Percentiles rank a stretch among this genome's conserved stretches.
Conservation (phyloP, 345 rosid species). For the Eucalyptus tenuipes region DNA sequence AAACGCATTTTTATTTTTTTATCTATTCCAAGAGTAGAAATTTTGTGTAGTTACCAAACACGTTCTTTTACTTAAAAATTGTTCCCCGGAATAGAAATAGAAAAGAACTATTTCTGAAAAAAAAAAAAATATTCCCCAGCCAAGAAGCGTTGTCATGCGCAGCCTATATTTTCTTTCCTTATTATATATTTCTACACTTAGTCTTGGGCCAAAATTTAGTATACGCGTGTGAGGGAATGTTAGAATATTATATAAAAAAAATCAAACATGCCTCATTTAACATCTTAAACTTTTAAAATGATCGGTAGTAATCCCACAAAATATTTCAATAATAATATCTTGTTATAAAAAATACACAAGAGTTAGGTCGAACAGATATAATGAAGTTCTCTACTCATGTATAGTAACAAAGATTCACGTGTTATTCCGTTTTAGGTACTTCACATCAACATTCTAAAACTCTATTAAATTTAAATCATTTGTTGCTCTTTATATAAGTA, state of each 20-base stretch:
- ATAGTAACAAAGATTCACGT: background rate
- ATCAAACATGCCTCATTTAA: background rate
- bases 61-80: no score
- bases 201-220: background rate
- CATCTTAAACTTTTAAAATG: rapidly evolving
- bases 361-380: background rate
- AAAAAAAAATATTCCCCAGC: no score
- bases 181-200: background rate
- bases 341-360: background rate
- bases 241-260: background rate
- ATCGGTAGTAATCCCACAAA: rapidly evolving
- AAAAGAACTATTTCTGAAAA: no score
- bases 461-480: background rate
- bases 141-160: no score
- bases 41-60: no score
- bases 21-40: no score
- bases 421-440: background rate
- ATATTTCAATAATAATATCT: background rate
- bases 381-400: background rate
- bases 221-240: rapidly evolving
- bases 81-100: no score
- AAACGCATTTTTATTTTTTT: no score
- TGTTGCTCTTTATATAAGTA: background rate
- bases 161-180: background rate
- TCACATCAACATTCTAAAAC: background rate